Evolutionary conservation across 495 filamentous ascomycete species (phyloP), one percentile per base, ranked within the genome.

Genomic region (Opeltia flavorubescens): DNA sequence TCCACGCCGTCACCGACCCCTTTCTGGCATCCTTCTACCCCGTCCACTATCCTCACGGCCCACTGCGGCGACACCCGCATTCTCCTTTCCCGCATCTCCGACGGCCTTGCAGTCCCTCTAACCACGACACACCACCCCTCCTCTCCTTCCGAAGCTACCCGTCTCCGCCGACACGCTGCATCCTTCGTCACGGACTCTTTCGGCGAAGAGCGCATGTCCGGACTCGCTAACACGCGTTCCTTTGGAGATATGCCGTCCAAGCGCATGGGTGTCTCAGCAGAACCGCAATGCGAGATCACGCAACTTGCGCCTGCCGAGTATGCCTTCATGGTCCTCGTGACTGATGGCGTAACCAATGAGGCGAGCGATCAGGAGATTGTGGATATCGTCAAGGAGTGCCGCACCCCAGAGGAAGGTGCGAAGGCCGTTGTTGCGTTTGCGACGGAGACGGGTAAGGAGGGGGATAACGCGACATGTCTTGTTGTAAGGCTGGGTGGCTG

Each of bases 1-100:
- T 91, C 86, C 2, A 94, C 91, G 0, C 86, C 89, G 0, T 94
- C 81, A 0, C 81, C 88, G 0, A 80, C 82, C 1, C 91, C 91
- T 1, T 98, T 91, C 63, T 98, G 91, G 91, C 83, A 96, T 56
- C 91, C 91, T 1, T 72, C 77, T 1, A 80, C 84, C 2, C 80
- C 85, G 7, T 83, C 82, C 1, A 89, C 86, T 8, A 65, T 98
- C 21, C 62, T 94, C n/a, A 79, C 84, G 23, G 83, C 86, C 5
- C 91, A 98, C 60, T 85, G 94, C 11, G 91, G 91, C 48, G 91
- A 98, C 60, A 95, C 89, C 0, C 78, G 89, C 24, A 80, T 94
- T 44, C 66, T 98, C 18, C 76, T 98, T 7, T 95, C 85, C 65
- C 78, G 80, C 29, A 94, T 87, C 0, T 64, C 65, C 11, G 87